Conservation (phyloP, 768 basidiomycete species). For the Suillus clintonianus region DNA sequence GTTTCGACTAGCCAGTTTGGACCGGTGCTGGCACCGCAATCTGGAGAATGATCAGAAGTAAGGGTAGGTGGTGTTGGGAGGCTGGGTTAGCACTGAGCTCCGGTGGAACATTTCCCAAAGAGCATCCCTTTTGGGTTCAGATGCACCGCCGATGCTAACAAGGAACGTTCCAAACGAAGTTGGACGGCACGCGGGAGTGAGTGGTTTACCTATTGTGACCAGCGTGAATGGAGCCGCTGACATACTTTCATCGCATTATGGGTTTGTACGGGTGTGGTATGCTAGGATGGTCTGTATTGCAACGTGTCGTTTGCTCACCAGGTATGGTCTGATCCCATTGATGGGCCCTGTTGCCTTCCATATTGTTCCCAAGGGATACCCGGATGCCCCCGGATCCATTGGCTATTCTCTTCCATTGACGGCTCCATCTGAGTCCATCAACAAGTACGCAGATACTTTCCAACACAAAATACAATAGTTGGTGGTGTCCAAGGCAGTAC, state of each 20-base stretch:
- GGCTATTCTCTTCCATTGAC: too few species aligned
- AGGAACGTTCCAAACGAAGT: slow-evolving; percentile 86
- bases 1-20: slow-evolving; percentile 53
- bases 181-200: slow-evolving; percentile 83
- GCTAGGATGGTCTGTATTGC: slow-evolving; percentile 84
- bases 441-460: too few species aligned
- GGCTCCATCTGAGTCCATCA: too few species aligned
- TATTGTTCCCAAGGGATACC: too few species aligned
- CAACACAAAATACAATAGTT: too few species aligned
- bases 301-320: slow-evolving; percentile 96
- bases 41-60: slow-evolving; percentile 85
- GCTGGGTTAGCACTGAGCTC: slow-evolving; percentile 65
- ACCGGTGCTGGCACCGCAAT: slow-evolving; percentile 62
- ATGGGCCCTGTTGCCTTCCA: not conserved
- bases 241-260: slow-evolving; percentile 26
- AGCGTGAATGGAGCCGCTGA: not conserved
- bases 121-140: slow-evolving; percentile 70
- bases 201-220: slow-evolving; percentile 25
- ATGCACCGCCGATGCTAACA: slow-evolving; percentile 72
- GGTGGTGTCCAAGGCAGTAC: too few species aligned
- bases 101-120: slow-evolving; percentile 54
- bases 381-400: too few species aligned
- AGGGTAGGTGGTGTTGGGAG: slow-evolving; percentile 29
- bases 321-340: slow-evolving; percentile 44
- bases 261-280: slow-evolving; percentile 86